Conservation (phyloP, 345 rosid genomes). For the Eucalyptus tenuipes region DNA sequence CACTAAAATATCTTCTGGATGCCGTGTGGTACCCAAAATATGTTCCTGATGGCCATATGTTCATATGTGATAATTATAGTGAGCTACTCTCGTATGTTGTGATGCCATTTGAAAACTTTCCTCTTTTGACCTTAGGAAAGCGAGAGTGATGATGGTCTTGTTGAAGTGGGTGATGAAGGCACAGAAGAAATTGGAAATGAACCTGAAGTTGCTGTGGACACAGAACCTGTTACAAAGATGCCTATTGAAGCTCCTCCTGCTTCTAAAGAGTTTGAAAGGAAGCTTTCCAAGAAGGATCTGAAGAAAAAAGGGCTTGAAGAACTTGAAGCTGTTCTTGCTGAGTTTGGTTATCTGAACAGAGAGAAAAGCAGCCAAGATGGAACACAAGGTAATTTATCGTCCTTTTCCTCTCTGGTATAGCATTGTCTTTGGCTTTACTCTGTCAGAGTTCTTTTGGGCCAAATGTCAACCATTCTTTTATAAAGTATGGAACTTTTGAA, state of each 20-base stretch:
- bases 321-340: conserved; percentile 51
- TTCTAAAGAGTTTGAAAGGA: conserved; percentile 31
- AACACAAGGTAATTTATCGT: conserved; percentile 12
- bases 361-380: conserved; percentile 21
- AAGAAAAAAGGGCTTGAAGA: conserved; percentile 59
- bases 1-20: background rate
- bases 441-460: background rate
- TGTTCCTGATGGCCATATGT: background rate
- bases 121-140: conserved; percentile 18
- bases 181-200: conserved; percentile 42
- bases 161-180: conserved; percentile 35
- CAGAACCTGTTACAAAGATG: conserved; percentile 11
- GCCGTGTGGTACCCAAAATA: background rate
- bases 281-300: conserved; percentile 50
- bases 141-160: conserved; percentile 37
- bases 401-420: background rate
- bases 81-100: background rate
- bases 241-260: conserved; percentile 9
- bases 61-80: background rate
- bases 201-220: conserved; percentile 1
- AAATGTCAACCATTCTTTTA: background rate
- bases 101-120: background rate
- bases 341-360: conserved; percentile 17
- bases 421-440: background rate
- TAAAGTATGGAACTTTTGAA: background rate